Base-by-base conservation (phyloP, 805 yeast genomes). In the Zygosaccharomyces kombuchaensis region DNA sequence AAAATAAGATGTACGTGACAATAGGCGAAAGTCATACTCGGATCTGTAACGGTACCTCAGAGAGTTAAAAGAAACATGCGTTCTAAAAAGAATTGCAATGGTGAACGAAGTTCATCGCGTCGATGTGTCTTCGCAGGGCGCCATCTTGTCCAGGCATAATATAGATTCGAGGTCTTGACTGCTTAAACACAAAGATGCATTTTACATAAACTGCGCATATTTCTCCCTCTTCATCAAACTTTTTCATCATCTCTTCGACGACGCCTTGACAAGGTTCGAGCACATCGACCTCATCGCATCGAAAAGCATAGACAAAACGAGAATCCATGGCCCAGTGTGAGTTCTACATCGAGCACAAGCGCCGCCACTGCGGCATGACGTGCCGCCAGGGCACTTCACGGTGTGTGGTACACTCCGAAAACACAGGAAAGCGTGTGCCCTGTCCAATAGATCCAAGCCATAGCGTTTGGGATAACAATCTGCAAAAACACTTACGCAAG, bases 401-500 rank as follows among this genome's bases (percentile, higher is more conserved):
- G 36, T 89, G 96, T 90, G 81, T 89, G 2, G 84, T 90, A 5
- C 89, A 85, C 63, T 19, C 66, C 80, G 7, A 75, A 73, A 42
- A 30, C 19, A n/a, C 46, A 5, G 29, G 16, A 2, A 23, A 25
- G 19, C 50, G 95, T 45, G 73, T 88, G 0, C 78, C 81, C 6
- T 88, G 96, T 65, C 88, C 96, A 0, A 59, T 82, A 23, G 95
- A 87, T 62, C 79, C 83, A 1, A 73, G 77, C 2, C 96, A 88
- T 61, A 75, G 82, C 1, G 80, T 88, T 0, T 83, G 87, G 87
- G 70, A 70, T 39, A 70, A 72, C 35, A 80, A 76, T 43, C 60
- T 87, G 34, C 61, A 68, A 4, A 63, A 56, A 13, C 96, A 88
- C 63, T 42, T 81, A 40, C 69, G 66, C 46, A 80, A 78, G 58